Base-by-base conservation (phyloP, 345 rosid genomes). In the Pistacia integerrima region DNA sequence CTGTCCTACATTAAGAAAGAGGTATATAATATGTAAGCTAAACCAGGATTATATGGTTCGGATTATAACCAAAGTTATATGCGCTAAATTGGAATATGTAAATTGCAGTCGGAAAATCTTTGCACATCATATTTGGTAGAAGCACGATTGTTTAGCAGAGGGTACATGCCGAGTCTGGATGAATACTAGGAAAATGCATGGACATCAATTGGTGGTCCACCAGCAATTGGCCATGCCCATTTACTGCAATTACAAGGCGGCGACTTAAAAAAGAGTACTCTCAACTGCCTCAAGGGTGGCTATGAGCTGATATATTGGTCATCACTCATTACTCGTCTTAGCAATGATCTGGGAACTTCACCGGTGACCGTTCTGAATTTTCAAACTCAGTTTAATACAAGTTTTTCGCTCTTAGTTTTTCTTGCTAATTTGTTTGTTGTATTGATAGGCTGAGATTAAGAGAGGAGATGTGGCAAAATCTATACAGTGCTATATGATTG, bases 401-500 rank as follows among this genome's bases (percentile, higher is more conserved):
- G 22, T 16, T 46, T 46, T 46, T 46, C 10, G 0, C 5, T 12
- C 25, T 25, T 22, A 59, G 20, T 11, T 10, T 58, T n/a, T 58
- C 8, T 20, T 30, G 33, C 33, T 30, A 30, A 30, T 30, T 30
- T 30, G 33, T 30, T 9, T 20, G 63, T 8, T 58, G 11, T 58
- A 8, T 58, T 58, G 30, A 36, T 51, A 76, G 83, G 70, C 18
- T 4, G 80, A 80, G 48, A 76, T 55, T 11, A 52, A 10, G 3
- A 76, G 83, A 72, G 80, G 83, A 0, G 77, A 80, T 10, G 65
- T 28, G 5, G 46, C 63, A 2, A 76, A 80, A 28, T 41, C 70
- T 16, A 33, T 22, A 4, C 16, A 76, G 4, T 76, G 77, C 38
- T 76, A 68, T 64, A 80, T 80, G 80, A 64, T 13, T 4, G 74